Conservation (phyloP, 2,329 filamentous ascomycete genomes). For the Beauveria medogensis region DNA sequence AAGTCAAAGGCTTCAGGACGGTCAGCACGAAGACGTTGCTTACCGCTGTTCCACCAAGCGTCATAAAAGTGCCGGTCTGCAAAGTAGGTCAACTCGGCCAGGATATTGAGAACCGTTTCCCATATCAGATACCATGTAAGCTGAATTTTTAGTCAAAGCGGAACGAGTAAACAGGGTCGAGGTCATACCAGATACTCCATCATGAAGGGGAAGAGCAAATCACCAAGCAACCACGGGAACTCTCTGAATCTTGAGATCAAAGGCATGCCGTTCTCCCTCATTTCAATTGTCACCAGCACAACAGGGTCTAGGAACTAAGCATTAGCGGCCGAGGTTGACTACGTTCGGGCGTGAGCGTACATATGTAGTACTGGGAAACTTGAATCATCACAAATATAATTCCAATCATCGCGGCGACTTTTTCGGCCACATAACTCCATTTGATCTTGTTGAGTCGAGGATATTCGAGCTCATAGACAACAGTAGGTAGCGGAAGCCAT, state of each 20-base stretch:
- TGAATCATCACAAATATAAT: conserved; percentile 73
- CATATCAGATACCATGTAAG: conserved; percentile 77
- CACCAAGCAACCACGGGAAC: conserved; percentile 68
- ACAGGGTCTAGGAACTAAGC: conserved; percentile 46
- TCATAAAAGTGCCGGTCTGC: conserved; percentile 68
- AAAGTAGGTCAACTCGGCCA: conserved; percentile 69
- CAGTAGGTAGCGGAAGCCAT: conserved; percentile 66
- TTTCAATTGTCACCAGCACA: conserved; percentile 55
- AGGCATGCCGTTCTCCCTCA: conserved; percentile 59
- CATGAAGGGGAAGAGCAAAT: conserved; percentile 71
- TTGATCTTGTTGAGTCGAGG: conserved; percentile 60
- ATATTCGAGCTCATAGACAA: conserved; percentile 74
- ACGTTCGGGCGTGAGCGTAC: conserved; percentile 18
- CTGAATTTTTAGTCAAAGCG: conserved; percentile 16
- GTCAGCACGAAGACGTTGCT: conserved; percentile 8
- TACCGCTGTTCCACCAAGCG: conserved; percentile 55
- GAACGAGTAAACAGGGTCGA: background rate
- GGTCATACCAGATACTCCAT: conserved; percentile 58
- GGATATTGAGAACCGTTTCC: conserved; percentile 65
- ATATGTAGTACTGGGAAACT: conserved; percentile 68
- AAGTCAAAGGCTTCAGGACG: background rate
- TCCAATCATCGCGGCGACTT: conserved; percentile 60
- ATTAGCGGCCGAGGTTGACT: conserved; percentile 5
- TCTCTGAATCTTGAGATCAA: conserved; percentile 52
- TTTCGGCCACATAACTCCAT: conserved; percentile 69